Evolutionary conservation across 2,329 filamentous ascomycete genomes (phyloP).

Genomic region (Xylariaceae sp.): DNA sequence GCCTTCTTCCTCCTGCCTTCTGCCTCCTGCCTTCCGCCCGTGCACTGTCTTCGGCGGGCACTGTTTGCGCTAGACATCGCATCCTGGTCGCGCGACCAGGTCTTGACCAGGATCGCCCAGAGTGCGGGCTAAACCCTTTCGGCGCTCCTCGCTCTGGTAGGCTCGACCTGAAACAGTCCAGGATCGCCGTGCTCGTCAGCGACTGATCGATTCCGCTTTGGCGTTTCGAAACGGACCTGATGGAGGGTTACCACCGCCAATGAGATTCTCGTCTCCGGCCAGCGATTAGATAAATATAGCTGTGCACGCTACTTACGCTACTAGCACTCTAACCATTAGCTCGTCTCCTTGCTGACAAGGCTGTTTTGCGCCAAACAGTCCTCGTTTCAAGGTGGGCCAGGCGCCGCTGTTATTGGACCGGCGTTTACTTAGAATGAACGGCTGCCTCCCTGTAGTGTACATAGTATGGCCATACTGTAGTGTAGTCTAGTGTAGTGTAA

Average conservation of each 20-base stretch:
- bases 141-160: slow-evolving; percentile 17
- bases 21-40: background rate
- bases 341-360: slow-evolving; percentile 13
- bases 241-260: slow-evolving; percentile 17
- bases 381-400: slow-evolving; percentile 10
- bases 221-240: slow-evolving; percentile 30
- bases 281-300: slow-evolving; percentile 20
- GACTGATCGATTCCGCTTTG: slow-evolving; percentile 19
- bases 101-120: background rate
- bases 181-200: slow-evolving; percentile 22
- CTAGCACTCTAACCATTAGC: background rate
- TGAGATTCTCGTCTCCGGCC: slow-evolving; percentile 5
- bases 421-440: slow-evolving; percentile 5
- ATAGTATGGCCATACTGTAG: too few species aligned
- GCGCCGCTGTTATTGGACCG: slow-evolving; percentile 12
- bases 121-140: slow-evolving; percentile 16
- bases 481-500: too few species aligned
- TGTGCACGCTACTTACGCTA: background rate
- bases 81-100: slow-evolving; percentile 7
- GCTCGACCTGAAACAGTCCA: slow-evolving; percentile 30
- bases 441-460: too few species aligned
- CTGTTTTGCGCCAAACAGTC: slow-evolving; percentile 7
- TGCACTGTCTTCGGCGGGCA: background rate
- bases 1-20: background rate
- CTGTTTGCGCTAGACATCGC: background rate